Evolutionary conservation across 257 asterid species (phyloP).

Genomic region (Hygrophila difformis): DNA sequence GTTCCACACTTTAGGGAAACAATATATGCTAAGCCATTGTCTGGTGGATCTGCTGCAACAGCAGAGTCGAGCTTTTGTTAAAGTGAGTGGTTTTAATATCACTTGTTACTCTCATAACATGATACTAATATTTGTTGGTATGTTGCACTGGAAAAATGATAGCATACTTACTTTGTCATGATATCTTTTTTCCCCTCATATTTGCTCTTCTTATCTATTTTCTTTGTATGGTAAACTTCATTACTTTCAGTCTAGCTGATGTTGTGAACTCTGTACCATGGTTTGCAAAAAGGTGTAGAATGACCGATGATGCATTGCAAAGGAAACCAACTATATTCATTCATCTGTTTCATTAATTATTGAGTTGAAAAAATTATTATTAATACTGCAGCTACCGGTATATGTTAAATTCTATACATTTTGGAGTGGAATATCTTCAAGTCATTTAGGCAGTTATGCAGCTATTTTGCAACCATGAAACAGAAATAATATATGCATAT

Average conservation of each 20-base stretch:
- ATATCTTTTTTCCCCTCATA: background rate
- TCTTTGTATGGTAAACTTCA: background rate
- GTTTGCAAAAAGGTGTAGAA: constrained; percentile 10
- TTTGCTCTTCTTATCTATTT: background rate
- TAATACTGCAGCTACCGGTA: background rate
- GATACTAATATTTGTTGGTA: background rate
- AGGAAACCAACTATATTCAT: too few relatives aligned
- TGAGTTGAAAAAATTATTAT: background rate
- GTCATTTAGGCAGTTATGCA: background rate
- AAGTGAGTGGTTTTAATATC: constrained; percentile 39
- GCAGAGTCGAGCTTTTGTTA: constrained; percentile 95
- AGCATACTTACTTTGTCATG: background rate
- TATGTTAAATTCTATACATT: background rate
- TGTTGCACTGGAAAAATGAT: background rate
- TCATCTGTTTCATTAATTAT: too few relatives aligned
- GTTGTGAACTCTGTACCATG: background rate
- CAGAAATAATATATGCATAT: background rate
- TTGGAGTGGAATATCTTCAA: background rate
- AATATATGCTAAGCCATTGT: constrained; percentile 64
- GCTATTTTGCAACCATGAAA: background rate
- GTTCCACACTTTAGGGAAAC: constrained; percentile 78
- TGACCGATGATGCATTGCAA: too few relatives aligned
- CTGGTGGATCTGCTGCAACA: constrained; percentile 99
- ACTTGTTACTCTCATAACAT: too few relatives aligned
- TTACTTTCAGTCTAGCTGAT: background rate